Evolutionary conservation across 441 rosid species (phyloP), one percentile per base, ranked within the genome.

Genomic region (Sinapis alba): DNA sequence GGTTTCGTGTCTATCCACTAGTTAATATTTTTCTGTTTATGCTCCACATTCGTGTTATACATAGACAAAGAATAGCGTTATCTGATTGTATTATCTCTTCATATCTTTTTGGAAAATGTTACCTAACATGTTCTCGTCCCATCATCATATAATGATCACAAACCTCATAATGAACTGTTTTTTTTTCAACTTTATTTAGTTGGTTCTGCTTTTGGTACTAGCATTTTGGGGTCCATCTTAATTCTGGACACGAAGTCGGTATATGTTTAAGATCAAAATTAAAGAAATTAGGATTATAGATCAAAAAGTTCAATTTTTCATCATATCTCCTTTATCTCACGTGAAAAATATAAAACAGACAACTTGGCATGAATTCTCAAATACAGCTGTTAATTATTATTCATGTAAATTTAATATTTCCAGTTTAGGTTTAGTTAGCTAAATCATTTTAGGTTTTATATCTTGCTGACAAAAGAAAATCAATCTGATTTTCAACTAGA

Each of bases 61-160:
- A 32, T 50, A 50, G 56, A 51, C 50, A 61, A 50, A 61, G 58
- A 1, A 53, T 51, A 26, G 6, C 26, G 26, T 61, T 61, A 61
- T 61, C 73, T 68, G 5, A 34, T 36, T 26, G 2, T 27, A 19
- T 68, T 47, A 16, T 45, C 3, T 68, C 9, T 50, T 36, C 19
- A 38, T 68, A 62, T 38, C 34, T 53, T 69, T 62, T 30, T 16
- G 57, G 21, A 50, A 67, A 23, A 23, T 38, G 73, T 60, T 53
- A 62, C 65, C 65, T 51, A 76, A 53, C 79, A 54, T 62, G 79
- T 54, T 62, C 70, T 20, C 36, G 58, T 68, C 70, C 59, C 65
- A 54, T 75, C 64, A 60, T 68, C 26, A 62, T 69, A 27, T 68
- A 38, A 68, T 62, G 65, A 68, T 69, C 58, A 12, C 51, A 62